These are phyloP conservation scores for Misopates orontium DNA, from an alignment of 257 asterid species.

Conservation along the genomic window DNA sequence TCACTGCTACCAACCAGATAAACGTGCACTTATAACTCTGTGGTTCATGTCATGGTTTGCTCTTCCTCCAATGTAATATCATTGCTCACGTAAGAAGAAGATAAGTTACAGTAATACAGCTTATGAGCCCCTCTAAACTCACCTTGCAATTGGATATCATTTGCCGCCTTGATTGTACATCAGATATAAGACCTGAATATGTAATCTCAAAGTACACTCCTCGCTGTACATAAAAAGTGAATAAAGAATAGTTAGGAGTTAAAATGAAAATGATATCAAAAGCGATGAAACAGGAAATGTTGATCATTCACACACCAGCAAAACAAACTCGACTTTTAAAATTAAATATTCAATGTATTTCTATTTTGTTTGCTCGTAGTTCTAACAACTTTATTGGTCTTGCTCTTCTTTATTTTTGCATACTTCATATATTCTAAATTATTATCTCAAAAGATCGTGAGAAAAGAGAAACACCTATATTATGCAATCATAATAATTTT, in stretches of 20 bases:
- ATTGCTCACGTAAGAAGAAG: neutral
- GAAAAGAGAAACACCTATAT: no score
- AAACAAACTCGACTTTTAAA: neutral
- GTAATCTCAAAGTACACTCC: constrained; percentile 89
- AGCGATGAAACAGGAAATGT: constrained; percentile 1
- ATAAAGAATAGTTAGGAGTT: constrained; percentile 18
- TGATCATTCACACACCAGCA: constrained; percentile 13
- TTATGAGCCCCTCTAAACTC: constrained; percentile 23
- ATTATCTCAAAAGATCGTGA: no score
- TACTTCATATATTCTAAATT: no score
- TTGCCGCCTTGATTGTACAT: constrained; percentile 73
- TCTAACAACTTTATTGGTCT: no score
- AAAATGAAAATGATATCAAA: neutral
- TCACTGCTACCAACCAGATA: neutral
- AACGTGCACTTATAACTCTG: neutral
- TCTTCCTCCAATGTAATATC: no score
- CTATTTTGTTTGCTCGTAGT: no score
- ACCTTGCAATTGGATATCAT: constrained; percentile 83
- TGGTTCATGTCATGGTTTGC: neutral
- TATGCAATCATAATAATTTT: no score
- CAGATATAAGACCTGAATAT: constrained; percentile 67
- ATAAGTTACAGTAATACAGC: constrained; percentile 12
- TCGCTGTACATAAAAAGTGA: constrained; percentile 55
- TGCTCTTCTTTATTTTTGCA: no score
- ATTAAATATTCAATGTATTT: neutral